Evolutionary conservation across 768 basidiomycete genomes (phyloP), one percentile per base, ranked within the genome.

Genomic region (Clavaria fumosa): DNA sequence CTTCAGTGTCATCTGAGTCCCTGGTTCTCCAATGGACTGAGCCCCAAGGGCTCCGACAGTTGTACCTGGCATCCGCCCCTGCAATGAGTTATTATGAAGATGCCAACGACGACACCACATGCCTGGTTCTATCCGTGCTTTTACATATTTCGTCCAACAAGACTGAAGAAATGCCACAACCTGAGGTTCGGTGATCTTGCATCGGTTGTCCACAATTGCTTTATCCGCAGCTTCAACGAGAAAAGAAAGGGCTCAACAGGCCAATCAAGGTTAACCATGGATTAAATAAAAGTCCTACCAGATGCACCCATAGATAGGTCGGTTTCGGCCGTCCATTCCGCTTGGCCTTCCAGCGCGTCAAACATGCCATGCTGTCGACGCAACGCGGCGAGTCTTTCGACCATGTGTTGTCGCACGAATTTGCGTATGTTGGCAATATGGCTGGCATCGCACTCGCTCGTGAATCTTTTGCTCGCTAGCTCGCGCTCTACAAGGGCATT

Each of bases 1-100:
- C 61, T 97, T 97, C 46, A 97, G 59, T 1, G 93, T 97, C 95
- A 99, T 99, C 54, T 99, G 95, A 0, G 95, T 99, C 28, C 93
- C 95, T 1, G 95, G 95, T 58, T 99, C 95, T 50, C 95, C 95
- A 45, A 99, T 97, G 1, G 95, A 97, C 53, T 99, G 95, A 4
- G 95, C 95, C 3, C 93, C 95, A 28, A 99, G 89, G 21, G 95
- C 95, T 20, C 95, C 95, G 14, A 99, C 95, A 14, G 95, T 97
- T 0, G 93, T 96, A 7, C 91, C 90, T 86, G 38, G 6, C 4
- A 21, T 5, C 23, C 11, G 15, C 17, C n/a, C 21, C 14, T 4
- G 20, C 35, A 34, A 40, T 14, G 18, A 19, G 15, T 18, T 7
- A 5, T 20, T 12, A 21, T 12, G 35, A 21, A 31, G 2, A 11